Evolutionary conservation across 2,329 filamentous ascomycete species (phyloP), one percentile per base, ranked within the genome.

Genomic region (Fusarium metavorans): DNA sequence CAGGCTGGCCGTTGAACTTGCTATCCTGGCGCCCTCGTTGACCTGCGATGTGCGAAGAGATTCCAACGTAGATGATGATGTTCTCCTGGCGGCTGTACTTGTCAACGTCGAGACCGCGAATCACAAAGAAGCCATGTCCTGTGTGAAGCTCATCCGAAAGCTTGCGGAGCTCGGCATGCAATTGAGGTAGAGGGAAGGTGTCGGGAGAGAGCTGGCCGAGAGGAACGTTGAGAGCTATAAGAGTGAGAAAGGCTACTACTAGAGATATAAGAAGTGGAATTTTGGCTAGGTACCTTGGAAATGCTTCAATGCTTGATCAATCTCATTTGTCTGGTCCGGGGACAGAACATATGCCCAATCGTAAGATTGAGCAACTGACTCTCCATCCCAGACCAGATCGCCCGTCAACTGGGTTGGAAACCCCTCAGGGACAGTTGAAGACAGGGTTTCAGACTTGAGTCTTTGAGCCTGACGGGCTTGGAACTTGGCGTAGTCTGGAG

Each of bases 41-140:
- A 0, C 86, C 79, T 0, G 88, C 91, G 5, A 93, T 83, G 71
- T 92, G 90, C 0, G 88, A 84, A 0, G 90, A 87, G 2, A 92
- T 80, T 0, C 91, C 91, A 3, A 88, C 85, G 74, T 91, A 92
- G 68, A 92, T 88, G 70, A 88, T 86, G 34, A 90, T 77, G 67
- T 90, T 91, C 2, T 92, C 89, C 70, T 91, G 87, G 20, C 86
- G 85, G 0, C 83, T 84, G 76, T 91, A 86, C 5, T 83, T 82
- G 11, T 87, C 84, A 0, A 90, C 86, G 2, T 86, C 85, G 1
- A 92, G 77, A 7, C 91, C 91, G 3, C 89, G 87, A 18, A 93
- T 78, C 2, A 92, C 89, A 57, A 88, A 88, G 82, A 92, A 92
- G 3, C 91, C 91, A 59, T 87, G 86, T 3, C 90, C 89, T 32